Evolutionary conservation across 768 basidiomycete species (phyloP).

Genomic region (Lactifluus echinatus): DNA sequence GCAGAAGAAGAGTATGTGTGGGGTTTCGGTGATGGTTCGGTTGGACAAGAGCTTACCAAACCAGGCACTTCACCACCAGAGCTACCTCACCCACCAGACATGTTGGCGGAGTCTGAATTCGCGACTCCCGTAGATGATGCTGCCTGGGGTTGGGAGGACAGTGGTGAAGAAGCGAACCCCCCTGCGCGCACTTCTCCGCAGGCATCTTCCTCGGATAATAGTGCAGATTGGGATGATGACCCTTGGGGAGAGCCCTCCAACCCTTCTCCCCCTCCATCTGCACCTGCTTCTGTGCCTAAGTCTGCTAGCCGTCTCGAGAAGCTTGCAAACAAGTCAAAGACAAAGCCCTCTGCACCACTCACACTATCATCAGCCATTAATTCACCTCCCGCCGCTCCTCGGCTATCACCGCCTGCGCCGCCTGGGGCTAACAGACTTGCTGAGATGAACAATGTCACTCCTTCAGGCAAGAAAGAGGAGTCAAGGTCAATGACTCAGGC

Average conservation of each 20-base stretch:
- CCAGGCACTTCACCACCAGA: constrained; percentile 3
- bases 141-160: constrained; percentile 75
- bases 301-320: constrained; percentile 51
- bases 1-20: constrained; percentile 29
- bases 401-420: constrained; percentile 26
- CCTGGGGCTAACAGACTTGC: not conserved
- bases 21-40: constrained; percentile 34
- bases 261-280: constrained; percentile 25
- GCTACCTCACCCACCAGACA: not conserved
- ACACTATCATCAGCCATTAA: constrained; percentile 4
- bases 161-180: constrained; percentile 29
- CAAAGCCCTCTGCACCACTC: constrained; percentile 30
- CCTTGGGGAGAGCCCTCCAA: constrained; percentile 51
- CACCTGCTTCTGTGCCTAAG: constrained; percentile 34
- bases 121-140: constrained; percentile 29
- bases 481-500: not conserved
- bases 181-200: not conserved
- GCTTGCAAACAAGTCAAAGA: constrained; percentile 47
- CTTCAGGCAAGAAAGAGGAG: constrained; percentile 4
- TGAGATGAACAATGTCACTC: not conserved
- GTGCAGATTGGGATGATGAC: constrained; percentile 51
- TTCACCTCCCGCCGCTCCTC: constrained; percentile 20
- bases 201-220: constrained; percentile 26
- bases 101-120: constrained; percentile 23
- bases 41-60: constrained; percentile 31